Evolutionary conservation across 2,329 filamentous ascomycete species (phyloP).

Genomic region (Piedraia hortae): DNA sequence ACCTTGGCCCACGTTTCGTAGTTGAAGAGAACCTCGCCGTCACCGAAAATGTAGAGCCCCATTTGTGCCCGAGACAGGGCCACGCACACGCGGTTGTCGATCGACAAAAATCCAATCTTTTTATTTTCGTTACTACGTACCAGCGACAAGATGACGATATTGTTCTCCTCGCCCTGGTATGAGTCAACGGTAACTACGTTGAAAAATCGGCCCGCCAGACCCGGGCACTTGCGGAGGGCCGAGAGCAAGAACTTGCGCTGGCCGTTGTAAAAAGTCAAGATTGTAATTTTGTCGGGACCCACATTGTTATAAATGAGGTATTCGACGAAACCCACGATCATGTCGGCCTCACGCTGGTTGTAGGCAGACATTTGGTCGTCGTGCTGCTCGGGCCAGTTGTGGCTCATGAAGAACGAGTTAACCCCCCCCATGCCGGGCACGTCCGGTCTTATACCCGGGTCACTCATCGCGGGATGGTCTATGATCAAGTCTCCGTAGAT

Average conservation of each 20-base stretch:
- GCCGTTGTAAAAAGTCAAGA: conserved; percentile 71
- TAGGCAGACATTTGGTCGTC: conserved; percentile 37
- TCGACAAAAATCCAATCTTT: conserved; percentile 45
- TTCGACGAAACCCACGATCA: conserved; percentile 44
- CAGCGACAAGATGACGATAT: conserved; percentile 52
- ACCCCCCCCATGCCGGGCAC: conserved; percentile 35
- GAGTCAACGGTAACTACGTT: conserved; percentile 57
- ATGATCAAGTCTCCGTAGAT: conserved; percentile 30
- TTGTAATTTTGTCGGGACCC: conserved; percentile 33
- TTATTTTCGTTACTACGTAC: conserved; percentile 37
- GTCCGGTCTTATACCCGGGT: conserved; percentile 18
- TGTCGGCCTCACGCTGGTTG: conserved; percentile 45
- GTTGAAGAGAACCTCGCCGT: conserved; percentile 25
- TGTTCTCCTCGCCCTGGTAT: conserved; percentile 79
- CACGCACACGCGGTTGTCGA: conserved; percentile 34
- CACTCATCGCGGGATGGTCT: conserved; percentile 29
- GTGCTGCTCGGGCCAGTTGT: conserved; percentile 34
- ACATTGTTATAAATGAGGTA: conserved; percentile 46
- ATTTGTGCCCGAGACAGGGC: conserved; percentile 42
- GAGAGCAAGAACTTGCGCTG: conserved; percentile 40
- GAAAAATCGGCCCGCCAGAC: conserved; percentile 16
- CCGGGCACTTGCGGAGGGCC: conserved; percentile 13
- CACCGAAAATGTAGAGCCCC: conserved; percentile 68
- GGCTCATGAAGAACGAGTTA: conserved; percentile 34
- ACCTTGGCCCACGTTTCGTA: conserved; percentile 7